These are phyloP conservation scores for Pleurotus cornucopiae DNA, from an alignment of 768 basidiomycete species.

Conservation along the genomic window DNA sequence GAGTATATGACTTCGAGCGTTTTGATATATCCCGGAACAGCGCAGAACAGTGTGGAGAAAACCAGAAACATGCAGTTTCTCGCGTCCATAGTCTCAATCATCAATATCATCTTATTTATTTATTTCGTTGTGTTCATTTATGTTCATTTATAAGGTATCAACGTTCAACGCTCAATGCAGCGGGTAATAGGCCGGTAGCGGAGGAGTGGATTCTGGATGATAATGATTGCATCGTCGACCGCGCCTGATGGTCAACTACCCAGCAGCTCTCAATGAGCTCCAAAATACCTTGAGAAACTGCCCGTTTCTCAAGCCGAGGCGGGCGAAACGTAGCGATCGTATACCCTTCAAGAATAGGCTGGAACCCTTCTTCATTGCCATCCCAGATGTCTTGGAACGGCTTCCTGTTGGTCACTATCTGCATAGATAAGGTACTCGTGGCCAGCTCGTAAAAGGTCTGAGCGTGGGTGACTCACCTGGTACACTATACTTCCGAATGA, in stretches of 20 bases:
- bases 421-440: neutral
- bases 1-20: no score
- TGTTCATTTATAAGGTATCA: no score
- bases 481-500: constrained; percentile 3
- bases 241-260: neutral
- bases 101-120: no score
- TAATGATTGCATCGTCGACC: constrained; percentile 2
- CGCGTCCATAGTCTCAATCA: no score
- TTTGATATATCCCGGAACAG: no score
- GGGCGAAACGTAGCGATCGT: neutral
- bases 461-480: neutral
- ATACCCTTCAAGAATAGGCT: neutral
- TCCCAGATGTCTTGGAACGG: neutral
- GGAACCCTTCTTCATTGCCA: neutral
- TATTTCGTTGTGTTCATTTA: no score
- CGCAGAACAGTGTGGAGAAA: no score
- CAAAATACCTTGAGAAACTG: constrained; percentile 4
- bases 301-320: neutral
- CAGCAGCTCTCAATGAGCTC: constrained; percentile 10
- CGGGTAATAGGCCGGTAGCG: no score
- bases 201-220: no score
- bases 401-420: neutral
- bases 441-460: neutral
- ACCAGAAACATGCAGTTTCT: no score
- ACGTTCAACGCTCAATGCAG: no score